Evolutionary conservation across 805 yeast species (phyloP).

Genomic region (Cyberlindnera misumaiensis): DNA sequence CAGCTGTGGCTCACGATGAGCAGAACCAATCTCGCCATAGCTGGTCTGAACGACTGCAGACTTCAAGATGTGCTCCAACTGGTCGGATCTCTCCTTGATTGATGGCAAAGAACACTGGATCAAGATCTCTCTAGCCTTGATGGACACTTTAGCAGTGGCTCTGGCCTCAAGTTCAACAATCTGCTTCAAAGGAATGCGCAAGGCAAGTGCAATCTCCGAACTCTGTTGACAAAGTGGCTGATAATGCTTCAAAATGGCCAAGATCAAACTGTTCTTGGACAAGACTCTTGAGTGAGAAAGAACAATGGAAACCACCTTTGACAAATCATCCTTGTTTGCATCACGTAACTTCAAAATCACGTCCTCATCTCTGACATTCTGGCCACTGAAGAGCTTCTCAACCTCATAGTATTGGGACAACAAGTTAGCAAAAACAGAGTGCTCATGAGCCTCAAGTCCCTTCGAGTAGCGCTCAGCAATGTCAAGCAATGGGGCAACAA

Average conservation of each 20-base stretch:
- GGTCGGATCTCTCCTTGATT: slow-evolving; percentile 91
- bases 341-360: slow-evolving; percentile 85
- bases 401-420: slow-evolving; percentile 68
- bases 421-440: slow-evolving; percentile 60
- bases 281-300: slow-evolving; percentile 91
- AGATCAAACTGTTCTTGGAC: slow-evolving; percentile 82
- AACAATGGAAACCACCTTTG: slow-evolving; percentile 62
- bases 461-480: slow-evolving; percentile 63
- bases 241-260: slow-evolving; percentile 79
- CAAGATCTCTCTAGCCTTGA: slow-evolving; percentile 92
- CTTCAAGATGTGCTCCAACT: slow-evolving; percentile 90
- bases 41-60: slow-evolving; percentile 84
- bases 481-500: slow-evolving; percentile 65
- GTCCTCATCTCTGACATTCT: slow-evolving; percentile 77
- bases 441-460: slow-evolving; percentile 84
- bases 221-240: slow-evolving; percentile 72
- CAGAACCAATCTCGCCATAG: slow-evolving; percentile 77
- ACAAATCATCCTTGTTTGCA: slow-evolving; percentile 69
- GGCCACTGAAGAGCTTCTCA: slow-evolving; percentile 73
- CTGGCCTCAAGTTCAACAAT: slow-evolving; percentile 87
- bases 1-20: slow-evolving; percentile 76
- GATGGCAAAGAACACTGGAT: slow-evolving; percentile 97
- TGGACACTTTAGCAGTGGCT: slow-evolving; percentile 85
- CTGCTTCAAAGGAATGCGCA: slow-evolving; percentile 66
- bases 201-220: slow-evolving; percentile 57